These are phyloP conservation scores for Bipolaris gigantea DNA, from an alignment of 2,329 filamentous ascomycete genomes.

Conservation along the genomic window DNA sequence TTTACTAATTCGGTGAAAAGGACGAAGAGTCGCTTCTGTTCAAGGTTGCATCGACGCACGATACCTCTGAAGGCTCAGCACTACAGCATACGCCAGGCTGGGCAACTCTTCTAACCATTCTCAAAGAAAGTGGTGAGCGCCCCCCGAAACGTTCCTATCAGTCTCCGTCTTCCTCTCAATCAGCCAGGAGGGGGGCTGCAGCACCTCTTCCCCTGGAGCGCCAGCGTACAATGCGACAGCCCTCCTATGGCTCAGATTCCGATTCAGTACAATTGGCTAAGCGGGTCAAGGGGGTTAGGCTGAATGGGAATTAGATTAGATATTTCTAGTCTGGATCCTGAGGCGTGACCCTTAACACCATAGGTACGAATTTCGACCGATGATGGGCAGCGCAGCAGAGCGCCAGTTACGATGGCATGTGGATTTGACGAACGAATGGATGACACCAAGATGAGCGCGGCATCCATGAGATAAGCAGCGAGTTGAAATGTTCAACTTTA, in stretches of 20 bases:
- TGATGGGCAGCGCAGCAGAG: not conserved
- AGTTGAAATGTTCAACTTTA: not conserved
- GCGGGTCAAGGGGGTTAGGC: conserved; percentile 65
- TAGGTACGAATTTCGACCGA: conserved; percentile 25
- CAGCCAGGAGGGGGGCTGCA: conserved; percentile 45
- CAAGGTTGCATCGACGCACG: conserved; percentile 78
- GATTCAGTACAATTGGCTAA: conserved; percentile 65
- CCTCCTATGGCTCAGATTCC: conserved; percentile 48
- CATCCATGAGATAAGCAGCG: conserved; percentile 7
- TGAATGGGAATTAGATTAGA: conserved; percentile 42
- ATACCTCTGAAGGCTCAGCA: conserved; percentile 78
- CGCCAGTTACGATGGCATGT: not conserved
- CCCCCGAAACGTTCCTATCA: conserved; percentile 68
- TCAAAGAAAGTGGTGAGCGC: conserved; percentile 97
- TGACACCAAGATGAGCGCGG: not conserved
- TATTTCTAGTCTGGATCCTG: conserved; percentile 15
- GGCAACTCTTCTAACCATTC: conserved; percentile 89
- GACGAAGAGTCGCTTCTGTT: conserved; percentile 87
- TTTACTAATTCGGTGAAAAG: conserved; percentile 53
- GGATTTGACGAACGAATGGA: conserved; percentile 3
- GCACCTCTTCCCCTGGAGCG: conserved; percentile 33
- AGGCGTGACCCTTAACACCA: conserved; percentile 19
- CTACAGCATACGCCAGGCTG: conserved; percentile 87
- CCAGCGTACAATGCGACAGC: conserved; percentile 27
- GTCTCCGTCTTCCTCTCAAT: conserved; percentile 31